phyloP scores from a whole-genome alignment of 2,329 filamentous ascomycete species.

The Colletotrichum musae region DNA sequence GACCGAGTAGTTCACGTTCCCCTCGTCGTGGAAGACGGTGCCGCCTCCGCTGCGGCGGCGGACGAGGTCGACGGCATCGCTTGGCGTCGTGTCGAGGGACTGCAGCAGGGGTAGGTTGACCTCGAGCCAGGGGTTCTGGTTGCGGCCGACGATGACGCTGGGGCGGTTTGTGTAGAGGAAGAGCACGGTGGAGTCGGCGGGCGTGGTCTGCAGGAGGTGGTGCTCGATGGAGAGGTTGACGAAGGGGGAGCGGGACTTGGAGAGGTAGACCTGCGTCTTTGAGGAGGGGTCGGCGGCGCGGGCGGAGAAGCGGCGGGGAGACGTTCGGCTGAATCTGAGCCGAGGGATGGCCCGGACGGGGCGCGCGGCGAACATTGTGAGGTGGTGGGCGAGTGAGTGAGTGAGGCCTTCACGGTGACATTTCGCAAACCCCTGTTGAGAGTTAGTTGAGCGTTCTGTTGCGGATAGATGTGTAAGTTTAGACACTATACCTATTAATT shows the following conservation, averaged over 20 bases:
- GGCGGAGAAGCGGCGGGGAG: slow-evolving; percentile 35
- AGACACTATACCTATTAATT: background rate
- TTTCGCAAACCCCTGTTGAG: slow-evolving; percentile 2
- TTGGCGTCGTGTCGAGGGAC: slow-evolving; percentile 21
- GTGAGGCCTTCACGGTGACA: slow-evolving; percentile 18
- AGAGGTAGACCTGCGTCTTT: slow-evolving; percentile 78
- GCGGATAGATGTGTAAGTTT: no score
- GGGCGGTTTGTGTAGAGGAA: slow-evolving; percentile 92
- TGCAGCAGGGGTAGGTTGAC: slow-evolving; percentile 78
- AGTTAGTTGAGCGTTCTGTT: background rate
- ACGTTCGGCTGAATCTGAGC: background rate
- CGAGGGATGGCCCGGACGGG: background rate
- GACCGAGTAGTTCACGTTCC: slow-evolving; percentile 96
- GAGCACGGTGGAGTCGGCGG: slow-evolving; percentile 80
- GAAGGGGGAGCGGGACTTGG: slow-evolving; percentile 80
- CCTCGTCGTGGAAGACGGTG: slow-evolving; percentile 92
- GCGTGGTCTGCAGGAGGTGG: slow-evolving; percentile 83
- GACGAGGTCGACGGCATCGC: slow-evolving; percentile 69
- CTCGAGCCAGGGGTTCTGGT: slow-evolving; percentile 98
- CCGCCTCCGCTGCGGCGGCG: slow-evolving; percentile 90
- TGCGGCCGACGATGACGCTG: slow-evolving; percentile 91
- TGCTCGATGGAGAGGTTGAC: slow-evolving; percentile 96
- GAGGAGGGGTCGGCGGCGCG: slow-evolving; percentile 59
- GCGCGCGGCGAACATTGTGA: slow-evolving; percentile 15
- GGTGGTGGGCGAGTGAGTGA: background rate